Evolutionary conservation across 2,329 filamentous ascomycete species (phyloP).

Genomic region (Penicillium sumatraense): DNA sequence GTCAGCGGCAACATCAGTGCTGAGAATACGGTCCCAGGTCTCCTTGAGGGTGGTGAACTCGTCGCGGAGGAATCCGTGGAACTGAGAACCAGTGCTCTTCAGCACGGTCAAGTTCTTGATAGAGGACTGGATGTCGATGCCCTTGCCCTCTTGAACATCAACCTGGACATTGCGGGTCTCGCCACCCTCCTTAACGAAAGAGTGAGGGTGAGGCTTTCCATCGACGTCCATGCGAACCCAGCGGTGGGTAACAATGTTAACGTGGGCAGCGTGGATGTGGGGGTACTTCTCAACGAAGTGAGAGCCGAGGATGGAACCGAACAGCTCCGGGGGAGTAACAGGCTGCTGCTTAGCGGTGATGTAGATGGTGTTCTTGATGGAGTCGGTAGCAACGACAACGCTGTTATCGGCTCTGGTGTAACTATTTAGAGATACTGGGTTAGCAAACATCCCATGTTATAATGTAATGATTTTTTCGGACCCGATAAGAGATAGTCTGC

Average conservation of each 20-base stretch:
- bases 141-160: conserved; percentile 66
- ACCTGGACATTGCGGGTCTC: conserved; percentile 86
- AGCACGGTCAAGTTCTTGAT: conserved; percentile 85
- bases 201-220: conserved; percentile 91
- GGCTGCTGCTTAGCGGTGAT: conserved; percentile 93
- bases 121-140: conserved; percentile 75
- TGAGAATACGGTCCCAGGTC: conserved; percentile 93
- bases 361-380: conserved; percentile 97
- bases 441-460: too few relatives aligned
- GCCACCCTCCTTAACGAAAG: conserved; percentile 85
- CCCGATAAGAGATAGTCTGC: conserved; percentile 6
- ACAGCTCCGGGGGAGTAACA: conserved; percentile 90
- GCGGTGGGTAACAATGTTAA: conserved; percentile 81
- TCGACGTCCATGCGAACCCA: conserved; percentile 90
- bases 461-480: too few relatives aligned
- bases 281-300: conserved; percentile 89
- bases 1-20: conserved; percentile 83
- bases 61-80: conserved; percentile 91
- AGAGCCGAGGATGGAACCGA: conserved; percentile 78
- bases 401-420: conserved; percentile 95
- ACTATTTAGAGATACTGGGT: conserved; percentile 49
- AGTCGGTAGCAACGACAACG: conserved; percentile 93
- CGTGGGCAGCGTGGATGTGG: conserved; percentile 84
- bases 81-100: conserved; percentile 95
- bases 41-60: conserved; percentile 91